Conservation (phyloP, 2,329 filamentous ascomycete genomes). For the Botrytis cinerea region DNA sequence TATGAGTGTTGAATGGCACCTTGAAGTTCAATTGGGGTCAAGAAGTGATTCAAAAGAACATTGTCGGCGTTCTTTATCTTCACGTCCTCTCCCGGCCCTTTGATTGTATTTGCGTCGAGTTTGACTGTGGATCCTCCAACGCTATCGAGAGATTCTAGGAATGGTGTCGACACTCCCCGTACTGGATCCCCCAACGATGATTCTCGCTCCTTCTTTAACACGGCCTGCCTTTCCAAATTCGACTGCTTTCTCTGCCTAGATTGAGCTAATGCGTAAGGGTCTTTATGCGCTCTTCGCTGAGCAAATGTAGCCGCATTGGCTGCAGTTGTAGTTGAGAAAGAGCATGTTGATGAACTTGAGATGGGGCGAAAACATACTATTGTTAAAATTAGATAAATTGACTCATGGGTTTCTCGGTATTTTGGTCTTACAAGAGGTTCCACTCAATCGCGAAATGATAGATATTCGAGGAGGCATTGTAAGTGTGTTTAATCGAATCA, state of each 20-base stretch:
- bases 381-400: slow-evolving; percentile 25
- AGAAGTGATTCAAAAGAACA: slow-evolving; percentile 72
- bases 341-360: slow-evolving; percentile 49
- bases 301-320: slow-evolving; percentile 61
- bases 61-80: slow-evolving; percentile 50
- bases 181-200: slow-evolving; percentile 74
- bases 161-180: slow-evolving; percentile 75
- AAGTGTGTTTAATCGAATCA: slow-evolving; percentile 12
- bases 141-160: slow-evolving; percentile 77
- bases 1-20: slow-evolving; percentile 67
- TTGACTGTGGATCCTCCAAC: slow-evolving; percentile 43
- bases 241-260: slow-evolving; percentile 80
- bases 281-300: slow-evolving; percentile 67
- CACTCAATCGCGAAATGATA: slow-evolving; percentile 59
- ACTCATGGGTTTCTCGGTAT: not conserved
- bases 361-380: slow-evolving; percentile 63
- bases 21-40: slow-evolving; percentile 68
- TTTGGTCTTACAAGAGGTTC: slow-evolving; percentile 56
- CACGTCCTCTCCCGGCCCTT: slow-evolving; percentile 49
- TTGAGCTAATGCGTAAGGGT: slow-evolving; percentile 82
- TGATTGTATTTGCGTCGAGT: slow-evolving; percentile 33
- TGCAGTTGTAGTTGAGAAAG: slow-evolving; percentile 61
- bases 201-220: slow-evolving; percentile 65
- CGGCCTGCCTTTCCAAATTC: slow-evolving; percentile 73
- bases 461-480: slow-evolving; percentile 69